Evolutionary conservation across 495 filamentous ascomycete species (phyloP), one percentile per base, ranked within the genome.

Genomic region (Bathelium albidoporum): DNA sequence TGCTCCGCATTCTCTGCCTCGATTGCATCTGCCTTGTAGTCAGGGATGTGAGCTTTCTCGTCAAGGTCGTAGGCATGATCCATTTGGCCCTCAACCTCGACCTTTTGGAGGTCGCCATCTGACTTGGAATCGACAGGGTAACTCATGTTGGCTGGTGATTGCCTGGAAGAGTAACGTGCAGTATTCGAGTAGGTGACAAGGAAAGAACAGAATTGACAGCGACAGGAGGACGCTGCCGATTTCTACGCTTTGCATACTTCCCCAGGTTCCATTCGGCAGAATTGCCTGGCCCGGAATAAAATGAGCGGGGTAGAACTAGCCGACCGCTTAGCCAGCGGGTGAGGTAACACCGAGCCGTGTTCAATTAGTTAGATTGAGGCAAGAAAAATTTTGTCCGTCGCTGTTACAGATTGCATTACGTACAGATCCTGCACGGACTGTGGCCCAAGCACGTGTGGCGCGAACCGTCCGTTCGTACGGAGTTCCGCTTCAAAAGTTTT

Each of bases 1-100:
- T 66, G 67, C 67, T 71, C 66, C 2, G 59, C 64, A 58, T 71
- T 69, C 64, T 69, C 69, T 18, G 68, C 68, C 61, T 60, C 49
- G 52, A 68, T 70, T 39, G 68, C 68, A 61, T 68, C 65, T 43
- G 62, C 63, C 67, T 69, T 69, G 64, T 61, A 64, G 34, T 66
- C 64, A 53, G 63, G 52, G 22, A 66, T 31, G 5, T 32, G 53
- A 24, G 64, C 32, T 64, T 69, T 69, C 36, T 69, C 67, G 61
- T 31, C 63, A 32, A 36, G 43, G 53, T 59, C 45, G 60, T 34
- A 31, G 9, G 43, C 29, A 61, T 68, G 29, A 43, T 67, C 36
- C 44, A 49, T 49, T 28, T 49, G 39, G 61, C 28, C 43, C 32
- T 64, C 62, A 34, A 43, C 62, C 29, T 64, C 26, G 32, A 29